Evolutionary conservation across 148 eudicot species (phyloP), one percentile per base, ranked within the genome.

Genomic region (Simmondsia chinensis): DNA sequence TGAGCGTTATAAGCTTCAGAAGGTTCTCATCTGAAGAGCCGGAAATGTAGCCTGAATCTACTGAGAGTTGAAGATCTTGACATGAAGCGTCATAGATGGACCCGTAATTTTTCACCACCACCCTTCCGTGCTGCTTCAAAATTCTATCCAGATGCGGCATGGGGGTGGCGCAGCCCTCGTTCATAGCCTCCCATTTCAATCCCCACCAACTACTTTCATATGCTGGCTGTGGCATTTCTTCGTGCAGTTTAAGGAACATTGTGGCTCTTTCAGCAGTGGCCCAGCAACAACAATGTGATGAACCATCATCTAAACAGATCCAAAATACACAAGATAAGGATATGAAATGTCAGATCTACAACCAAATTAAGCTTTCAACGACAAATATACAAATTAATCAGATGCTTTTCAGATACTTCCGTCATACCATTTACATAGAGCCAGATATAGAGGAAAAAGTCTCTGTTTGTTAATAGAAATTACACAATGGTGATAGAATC

Each of bases 271-370:
- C 85, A 51, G 68, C 68, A 51, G 59, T 67, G 39, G 83, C 66
- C 97, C 97, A 89, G 66, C 87, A 78, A 66, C 93, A 85, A 35
- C 77, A 74, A 9, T 48, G 65, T 40, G 84, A 70, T 45, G 85
- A 73, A 19, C 97, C 97, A 61, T 82, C 93, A 69, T 85, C 97
- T 89, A 52, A 29, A 20, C 18, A 55, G 29, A 14, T 4, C 46
- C 14, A 39, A 26, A 48, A 34, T 22, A 35, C 9, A 19, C 21
- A 31, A 38, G 20, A 5, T 19, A 30, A 18, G 7, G n/a, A 47
- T 36, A 24, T 8, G 19, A 25, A 37, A 5, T 4, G 8, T 18
- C 20, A 46, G 17, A 37, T 4, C 6, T 10, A 38, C 8, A 3
- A 38, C 11, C 28, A 19, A 14, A 33, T 20, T 20, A 19, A 18